phyloP scores from a whole-genome alignment of 768 basidiomycete species.

The Hemileccinum impolitum region DNA sequence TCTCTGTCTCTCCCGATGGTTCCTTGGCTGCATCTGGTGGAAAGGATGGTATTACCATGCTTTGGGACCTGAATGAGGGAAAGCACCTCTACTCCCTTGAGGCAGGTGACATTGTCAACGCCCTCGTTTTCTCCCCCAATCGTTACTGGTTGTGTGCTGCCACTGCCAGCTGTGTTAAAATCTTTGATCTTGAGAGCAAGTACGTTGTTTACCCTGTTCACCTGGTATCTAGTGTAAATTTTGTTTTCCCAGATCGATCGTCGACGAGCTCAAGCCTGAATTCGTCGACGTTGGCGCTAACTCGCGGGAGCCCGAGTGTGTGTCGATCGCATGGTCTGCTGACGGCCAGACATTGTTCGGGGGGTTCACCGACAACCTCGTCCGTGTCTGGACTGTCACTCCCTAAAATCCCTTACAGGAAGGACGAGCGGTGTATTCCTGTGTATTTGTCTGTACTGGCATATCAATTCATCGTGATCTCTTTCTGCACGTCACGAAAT shows the following conservation, averaged over 20 bases:
- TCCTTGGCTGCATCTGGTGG: conserved; percentile 98
- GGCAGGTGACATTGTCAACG: conserved; percentile 97
- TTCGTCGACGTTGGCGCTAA: conserved; percentile 74
- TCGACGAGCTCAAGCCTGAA: conserved; percentile 97
- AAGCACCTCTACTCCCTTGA: conserved; percentile 99
- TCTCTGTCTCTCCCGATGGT: conserved; percentile 98
- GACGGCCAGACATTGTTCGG: conserved; percentile 97
- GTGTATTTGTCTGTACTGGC: conserved; percentile 25
- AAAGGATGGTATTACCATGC: conserved; percentile 99
- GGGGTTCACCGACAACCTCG: conserved; percentile 93
- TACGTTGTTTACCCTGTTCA: conserved; percentile 39
- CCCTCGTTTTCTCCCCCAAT: conserved; percentile 99
- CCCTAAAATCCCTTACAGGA: conserved; percentile 34
- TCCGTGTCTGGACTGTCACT: conserved; percentile 89
- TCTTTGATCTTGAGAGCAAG: conserved; percentile 99
- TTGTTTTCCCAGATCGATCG: conserved; percentile 68
- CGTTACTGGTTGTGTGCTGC: conserved; percentile 99
- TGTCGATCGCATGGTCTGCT: conserved; percentile 97
- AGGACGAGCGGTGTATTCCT: conserved; percentile 12
- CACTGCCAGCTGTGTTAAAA: conserved; percentile 95
- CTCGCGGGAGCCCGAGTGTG: conserved; percentile 83
- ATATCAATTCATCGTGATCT: conserved; percentile 20
- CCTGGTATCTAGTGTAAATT: conserved; percentile 1
- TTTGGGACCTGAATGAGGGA: conserved; percentile 99
- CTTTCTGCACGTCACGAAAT: conserved; percentile 2